Evolutionary conservation across 2,329 filamentous ascomycete genomes (phyloP).

Genomic region (Scleromitrula shiraiana): DNA sequence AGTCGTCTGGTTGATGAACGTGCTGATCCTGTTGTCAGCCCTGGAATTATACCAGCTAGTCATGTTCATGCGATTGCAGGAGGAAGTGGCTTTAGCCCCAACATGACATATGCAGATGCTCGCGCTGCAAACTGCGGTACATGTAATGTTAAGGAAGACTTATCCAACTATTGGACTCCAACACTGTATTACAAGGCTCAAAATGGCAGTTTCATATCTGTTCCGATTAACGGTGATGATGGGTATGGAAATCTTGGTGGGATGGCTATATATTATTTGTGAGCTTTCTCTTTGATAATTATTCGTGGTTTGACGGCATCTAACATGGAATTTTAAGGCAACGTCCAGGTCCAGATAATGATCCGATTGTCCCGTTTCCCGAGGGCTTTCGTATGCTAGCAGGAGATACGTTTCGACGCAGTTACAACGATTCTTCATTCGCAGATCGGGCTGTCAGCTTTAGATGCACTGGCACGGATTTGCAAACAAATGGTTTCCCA

Average conservation of each 20-base stretch:
- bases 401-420: constrained; percentile 29
- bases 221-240: constrained; percentile 30
- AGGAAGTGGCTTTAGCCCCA: constrained; percentile 33
- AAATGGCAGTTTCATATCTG: constrained; percentile 28
- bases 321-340: neutral
- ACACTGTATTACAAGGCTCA: constrained; percentile 25
- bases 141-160: constrained; percentile 31
- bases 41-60: constrained; percentile 12
- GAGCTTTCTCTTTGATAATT: neutral
- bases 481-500: constrained; percentile 43
- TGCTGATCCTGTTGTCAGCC: constrained; percentile 16
- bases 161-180: constrained; percentile 31
- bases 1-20: constrained; percentile 16
- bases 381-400: constrained; percentile 40
- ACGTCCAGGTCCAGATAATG: constrained; percentile 6
- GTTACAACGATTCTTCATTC: constrained; percentile 3
- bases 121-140: constrained; percentile 26
- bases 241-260: constrained; percentile 19
- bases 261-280: constrained; percentile 34
- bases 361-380: constrained; percentile 2
- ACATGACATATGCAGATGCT: constrained; percentile 29
- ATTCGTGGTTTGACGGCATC: neutral
- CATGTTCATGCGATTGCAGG: constrained; percentile 18
- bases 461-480: constrained; percentile 42
- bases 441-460: constrained; percentile 31